Conservation (phyloP, 257 asterid genomes). For the Galeopsis tetrahit region DNA sequence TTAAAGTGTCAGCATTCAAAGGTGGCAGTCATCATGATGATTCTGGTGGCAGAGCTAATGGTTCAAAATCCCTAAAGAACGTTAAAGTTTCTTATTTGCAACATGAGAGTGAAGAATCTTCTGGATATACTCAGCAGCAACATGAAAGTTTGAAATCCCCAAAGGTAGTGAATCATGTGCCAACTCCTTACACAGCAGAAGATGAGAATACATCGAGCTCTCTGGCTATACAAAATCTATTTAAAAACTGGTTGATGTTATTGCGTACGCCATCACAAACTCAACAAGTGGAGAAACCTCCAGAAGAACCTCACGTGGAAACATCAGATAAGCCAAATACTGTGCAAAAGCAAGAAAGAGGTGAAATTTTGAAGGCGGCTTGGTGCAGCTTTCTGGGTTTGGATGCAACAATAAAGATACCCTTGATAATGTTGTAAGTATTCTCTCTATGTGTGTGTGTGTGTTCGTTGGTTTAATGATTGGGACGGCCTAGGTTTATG, state of each 20-base stretch:
- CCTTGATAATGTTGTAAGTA: slow-evolving; percentile 80
- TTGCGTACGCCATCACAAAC: slow-evolving; percentile 54
- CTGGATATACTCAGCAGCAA: slow-evolving; percentile 1
- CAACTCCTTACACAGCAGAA: slow-evolving; percentile 57
- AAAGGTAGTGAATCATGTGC: slow-evolving; percentile 55
- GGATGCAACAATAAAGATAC: slow-evolving; percentile 74
- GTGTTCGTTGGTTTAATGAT: not conserved
- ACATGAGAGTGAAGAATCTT: slow-evolving; percentile 66
- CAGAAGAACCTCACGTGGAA: slow-evolving; percentile 53
- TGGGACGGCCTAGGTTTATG: not conserved
- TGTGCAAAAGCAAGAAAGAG: slow-evolving; percentile 49
- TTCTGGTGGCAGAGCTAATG: slow-evolving; percentile 60
- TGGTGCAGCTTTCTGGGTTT: slow-evolving; percentile 65
- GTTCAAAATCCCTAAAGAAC: slow-evolving; percentile 62
- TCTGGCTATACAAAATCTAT: slow-evolving; percentile 67
- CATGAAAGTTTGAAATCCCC: slow-evolving; percentile 47
- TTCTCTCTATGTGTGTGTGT: slow-evolving; percentile 26
- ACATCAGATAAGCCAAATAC: slow-evolving; percentile 43
- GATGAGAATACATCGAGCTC: slow-evolving; percentile 58
- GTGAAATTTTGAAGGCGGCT: slow-evolving; percentile 46
- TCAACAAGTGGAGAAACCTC: slow-evolving; percentile 42
- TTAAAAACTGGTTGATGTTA: slow-evolving; percentile 75
- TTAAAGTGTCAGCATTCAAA: slow-evolving; percentile 81
- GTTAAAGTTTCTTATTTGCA: slow-evolving; percentile 69
- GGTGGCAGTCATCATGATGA: slow-evolving; percentile 67